These are phyloP conservation scores for Chrysanthemum seticuspe DNA, from an alignment of 129 eudicot species.

Conservation along the genomic window DNA sequence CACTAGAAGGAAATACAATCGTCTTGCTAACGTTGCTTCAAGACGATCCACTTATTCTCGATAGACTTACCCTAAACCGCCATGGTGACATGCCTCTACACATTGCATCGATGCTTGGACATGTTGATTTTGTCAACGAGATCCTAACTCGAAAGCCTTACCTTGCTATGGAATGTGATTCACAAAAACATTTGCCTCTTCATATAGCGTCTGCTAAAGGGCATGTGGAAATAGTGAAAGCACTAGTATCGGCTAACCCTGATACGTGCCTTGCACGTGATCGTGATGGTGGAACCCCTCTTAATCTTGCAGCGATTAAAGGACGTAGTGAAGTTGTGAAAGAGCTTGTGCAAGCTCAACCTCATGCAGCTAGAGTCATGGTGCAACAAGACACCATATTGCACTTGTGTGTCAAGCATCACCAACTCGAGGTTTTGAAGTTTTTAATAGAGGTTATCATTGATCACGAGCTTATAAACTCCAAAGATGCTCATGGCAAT, in stretches of 20 bases:
- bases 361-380: conserved; percentile 34
- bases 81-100: conserved; percentile 36
- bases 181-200: conserved; percentile 34
- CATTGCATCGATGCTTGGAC: conserved; percentile 38
- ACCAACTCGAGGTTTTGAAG: conserved; percentile 36
- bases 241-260: background rate
- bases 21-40: conserved; percentile 25
- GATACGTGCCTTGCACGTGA: conserved; percentile 38
- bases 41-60: conserved; percentile 39
- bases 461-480: conserved; percentile 25
- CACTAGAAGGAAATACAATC: conserved; percentile 28
- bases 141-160: conserved; percentile 34
- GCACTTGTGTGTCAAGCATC: conserved; percentile 43
- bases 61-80: conserved; percentile 14
- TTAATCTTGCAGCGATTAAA: conserved; percentile 55
- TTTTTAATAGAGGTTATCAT: conserved; percentile 12
- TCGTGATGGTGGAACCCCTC: conserved; percentile 45
- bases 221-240: conserved; percentile 30
- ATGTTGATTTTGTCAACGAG: conserved; percentile 22
- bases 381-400: conserved; percentile 27
- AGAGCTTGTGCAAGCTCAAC: conserved; percentile 28
- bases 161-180: conserved; percentile 35
- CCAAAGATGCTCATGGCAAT: background rate
- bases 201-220: conserved; percentile 56
- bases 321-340: conserved; percentile 34